A percentile compares a stretch with the other conserved stretches of the same genome.
phyloP scores from a whole-genome alignment of 1,284 basidiomycete species.

The Nidula niveotomentosa region DNA sequence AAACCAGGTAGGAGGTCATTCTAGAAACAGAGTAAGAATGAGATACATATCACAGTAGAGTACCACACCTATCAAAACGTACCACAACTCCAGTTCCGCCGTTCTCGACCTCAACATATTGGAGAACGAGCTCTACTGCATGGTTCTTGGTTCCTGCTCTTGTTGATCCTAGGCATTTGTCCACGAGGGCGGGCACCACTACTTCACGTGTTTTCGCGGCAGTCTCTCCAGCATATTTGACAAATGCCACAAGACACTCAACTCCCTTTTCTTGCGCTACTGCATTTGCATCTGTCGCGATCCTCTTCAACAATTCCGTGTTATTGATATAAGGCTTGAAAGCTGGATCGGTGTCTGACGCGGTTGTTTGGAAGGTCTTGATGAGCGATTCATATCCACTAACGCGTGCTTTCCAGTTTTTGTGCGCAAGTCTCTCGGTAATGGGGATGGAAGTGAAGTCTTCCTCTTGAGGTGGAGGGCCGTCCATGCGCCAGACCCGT shows the following conservation, averaged over 20 bases:
- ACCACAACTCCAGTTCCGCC: conserved; percentile 86
- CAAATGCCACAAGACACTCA: conserved; percentile 81
- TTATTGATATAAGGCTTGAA: conserved; percentile 88
- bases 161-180: conserved; percentile 94
- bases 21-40: conserved; percentile 40
- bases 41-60: conserved; percentile 23
- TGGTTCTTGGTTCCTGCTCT: conserved; percentile 92
- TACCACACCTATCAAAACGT: conserved; percentile 39
- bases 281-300: conserved; percentile 90
- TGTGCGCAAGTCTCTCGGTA: conserved; percentile 84
- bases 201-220: conserved; percentile 80
- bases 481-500: conserved; percentile 66
- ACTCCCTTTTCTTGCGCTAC: conserved; percentile 98
- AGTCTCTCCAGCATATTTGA: conserved; percentile 90
- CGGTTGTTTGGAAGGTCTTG: conserved; percentile 84
- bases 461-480: conserved; percentile 88
- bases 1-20: conserved; percentile 84
- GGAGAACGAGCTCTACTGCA: conserved; percentile 82
- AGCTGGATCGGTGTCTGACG: conserved; percentile 91
- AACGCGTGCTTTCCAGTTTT: conserved; percentile 98
- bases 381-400: conserved; percentile 91
- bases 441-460: conserved; percentile 88
- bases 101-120: conserved; percentile 96
- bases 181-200: conserved; percentile 88
- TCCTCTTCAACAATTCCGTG: conserved; percentile 81